Base-by-base conservation (phyloP, 2,329 filamentous ascomycete species). In the Penicillium sp. region DNA sequence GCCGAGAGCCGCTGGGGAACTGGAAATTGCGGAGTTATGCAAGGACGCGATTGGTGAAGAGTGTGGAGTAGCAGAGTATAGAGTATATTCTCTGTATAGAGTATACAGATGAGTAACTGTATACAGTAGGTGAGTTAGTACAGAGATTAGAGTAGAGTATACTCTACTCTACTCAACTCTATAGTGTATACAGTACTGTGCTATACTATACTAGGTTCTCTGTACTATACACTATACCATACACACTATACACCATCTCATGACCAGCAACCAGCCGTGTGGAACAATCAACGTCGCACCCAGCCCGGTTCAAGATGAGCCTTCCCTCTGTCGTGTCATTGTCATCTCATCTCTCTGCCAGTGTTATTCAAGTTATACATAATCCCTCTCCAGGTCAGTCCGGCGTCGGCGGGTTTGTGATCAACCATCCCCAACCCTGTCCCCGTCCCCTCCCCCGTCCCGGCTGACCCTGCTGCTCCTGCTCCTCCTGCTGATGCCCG, bases 21-120 rank as follows among this genome's bases (percentile, higher is more conserved):
- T 46, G 31, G 60, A 55, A 60, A 60, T 64, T 63, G 62, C 62
- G 62, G 62, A 67, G 67, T 48, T 52, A 61, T 63, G 61, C 61
- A 63, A 63, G 61, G 61, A 61, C 59, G 60, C 57, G 51, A 55
- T 62, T 61, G 53, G 55, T 59, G 58, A 5, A 5, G 58, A 59
- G 58, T 37, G 59, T 59, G 56, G 55, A 56, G 51, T n/a, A 48
- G 26, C 14, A 19, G 9, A 33, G 11, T 42, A 42, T 26, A 42
- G 37, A 5, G 21, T 24, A 24, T 44, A 23, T 39, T 16, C 33
- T 18, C 5, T 36, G 33, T 36, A 33, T 37, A 39, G 14, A 37
- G 34, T 18, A 19, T 37, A 18, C n/a, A 37, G 4, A 16, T 34
- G 14, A n/a, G 34, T 14, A 39, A 18, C 24, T 5, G 24, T 28